Conservation (phyloP, 768 basidiomycete genomes). For the Crepidotus variabilis region DNA sequence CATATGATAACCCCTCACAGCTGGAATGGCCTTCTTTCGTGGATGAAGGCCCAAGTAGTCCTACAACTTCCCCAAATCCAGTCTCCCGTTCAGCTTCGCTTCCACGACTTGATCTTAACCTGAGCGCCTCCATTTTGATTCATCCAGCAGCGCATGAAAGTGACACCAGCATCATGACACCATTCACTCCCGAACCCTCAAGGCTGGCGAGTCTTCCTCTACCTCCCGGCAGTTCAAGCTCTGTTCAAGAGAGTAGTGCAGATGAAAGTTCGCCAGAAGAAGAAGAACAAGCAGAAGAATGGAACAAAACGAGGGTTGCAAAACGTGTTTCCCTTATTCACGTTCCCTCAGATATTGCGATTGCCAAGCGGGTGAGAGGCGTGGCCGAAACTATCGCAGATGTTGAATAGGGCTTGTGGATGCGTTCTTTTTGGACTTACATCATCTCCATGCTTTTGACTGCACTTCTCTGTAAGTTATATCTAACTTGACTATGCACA, state of each 20-base stretch:
- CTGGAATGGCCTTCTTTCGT: slow-evolving; percentile 40
- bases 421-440: not conserved
- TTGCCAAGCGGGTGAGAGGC: slow-evolving; percentile 24
- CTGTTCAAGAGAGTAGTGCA: not conserved
- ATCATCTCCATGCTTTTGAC: not conserved
- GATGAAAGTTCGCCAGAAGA: slow-evolving; percentile 26
- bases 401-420: not conserved
- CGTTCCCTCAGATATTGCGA: slow-evolving; percentile 52
- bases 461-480: not conserved
- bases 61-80: not conserved
- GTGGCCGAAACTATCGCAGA: not conserved
- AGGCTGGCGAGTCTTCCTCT: not conserved
- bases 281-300: slow-evolving; percentile 81
- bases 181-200: not conserved
- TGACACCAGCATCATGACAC: not conserved
- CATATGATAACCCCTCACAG: slow-evolving; percentile 45
- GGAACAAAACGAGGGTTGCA: slow-evolving; percentile 82
- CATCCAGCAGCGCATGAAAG: not conserved
- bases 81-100: not conserved
- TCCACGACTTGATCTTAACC: not conserved
- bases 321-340: slow-evolving; percentile 82
- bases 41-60: not conserved
- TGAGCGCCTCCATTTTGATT: not conserved
- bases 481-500: not conserved
- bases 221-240: not conserved